Evolutionary conservation across 225 moss, liverwort and hornwort genomes (phyloP).

Genomic region (Sphagnum contortum): DNA sequence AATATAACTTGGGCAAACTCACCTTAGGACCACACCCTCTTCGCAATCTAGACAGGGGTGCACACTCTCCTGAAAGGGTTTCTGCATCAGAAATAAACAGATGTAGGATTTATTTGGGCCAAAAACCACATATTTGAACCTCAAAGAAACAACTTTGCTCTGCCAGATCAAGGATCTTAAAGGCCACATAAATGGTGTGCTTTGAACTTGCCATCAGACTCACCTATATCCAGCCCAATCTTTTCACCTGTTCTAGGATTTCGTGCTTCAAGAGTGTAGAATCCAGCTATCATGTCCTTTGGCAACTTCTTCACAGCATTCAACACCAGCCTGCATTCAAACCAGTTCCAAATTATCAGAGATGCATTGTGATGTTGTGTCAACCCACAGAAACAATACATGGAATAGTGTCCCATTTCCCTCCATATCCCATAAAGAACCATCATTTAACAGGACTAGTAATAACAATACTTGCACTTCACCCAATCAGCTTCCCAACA

Average conservation of each 20-base stretch:
- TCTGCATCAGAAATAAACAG: conserved; percentile 14
- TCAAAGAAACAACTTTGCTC: background rate
- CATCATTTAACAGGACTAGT: no score
- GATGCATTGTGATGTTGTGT: no score
- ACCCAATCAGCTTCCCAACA: no score
- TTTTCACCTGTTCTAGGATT: conserved; percentile 79
- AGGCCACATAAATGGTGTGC: background rate
- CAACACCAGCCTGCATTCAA: conserved; percentile 34
- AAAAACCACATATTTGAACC: background rate
- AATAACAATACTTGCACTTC: no score
- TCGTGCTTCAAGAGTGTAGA: conserved; percentile 69
- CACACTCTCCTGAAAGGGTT: conserved; percentile 62
- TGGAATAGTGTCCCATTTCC: no score
- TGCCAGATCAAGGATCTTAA: no score
- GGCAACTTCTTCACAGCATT: conserved; percentile 80
- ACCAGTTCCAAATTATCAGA: no score
- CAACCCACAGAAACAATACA: no score
- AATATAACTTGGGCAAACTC: background rate
- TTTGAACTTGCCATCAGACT: conserved; percentile 1
- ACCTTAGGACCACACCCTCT: conserved; percentile 80
- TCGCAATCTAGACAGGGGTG: conserved; percentile 70
- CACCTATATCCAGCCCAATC: conserved; percentile 67
- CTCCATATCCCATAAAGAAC: no score
- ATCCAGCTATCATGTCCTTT: conserved; percentile 56
- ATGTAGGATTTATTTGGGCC: background rate